Evolutionary conservation across 2,329 filamentous ascomycete species (phyloP), one percentile per base, ranked within the genome.

Genomic region (Venturia oleaginea): DNA sequence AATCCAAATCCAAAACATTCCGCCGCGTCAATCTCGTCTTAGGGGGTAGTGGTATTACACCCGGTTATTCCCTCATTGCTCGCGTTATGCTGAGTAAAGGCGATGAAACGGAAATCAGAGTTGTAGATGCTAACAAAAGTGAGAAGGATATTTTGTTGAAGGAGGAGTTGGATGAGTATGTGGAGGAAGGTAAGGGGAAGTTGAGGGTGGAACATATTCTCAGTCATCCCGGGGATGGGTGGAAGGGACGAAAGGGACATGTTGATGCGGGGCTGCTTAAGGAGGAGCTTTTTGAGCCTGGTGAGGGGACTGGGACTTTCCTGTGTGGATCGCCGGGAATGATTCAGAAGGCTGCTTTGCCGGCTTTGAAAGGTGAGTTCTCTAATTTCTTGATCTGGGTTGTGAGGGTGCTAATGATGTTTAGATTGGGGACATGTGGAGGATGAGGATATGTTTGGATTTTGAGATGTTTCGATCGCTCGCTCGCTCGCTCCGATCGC

Each of bases 301-400:
- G 66, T 0, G 71, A 79, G 43, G 72, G 72, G 3, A 77, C 70
- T 30, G 77, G 77, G 1, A 76, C 76, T 4, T 78, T 84, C 38
- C 68, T 83, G 43, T 84, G 80, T 68, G 80, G 81, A 0, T 80
- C 79, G 43, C 79, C 79, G 5, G 72, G 73, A 1, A 78, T 83
- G 78, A 82, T 83, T 61, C 76, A 80, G 68, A 81, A 80, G 68
- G 78, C 77, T n/a, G 80, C 76, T 1, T 67, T 83, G 69, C 80
- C 80, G 19, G 80, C 75, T 2, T 67, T 83, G 70, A 77, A 70
- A 69, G 69, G 71, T 72, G 66, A 38, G 54, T 65, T 63, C 65
- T 66, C 15, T 38, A 7, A 2, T 10, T 22, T 46, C 24, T n/a
- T 22, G 15, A 1, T 24, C 0, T 46, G 3, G 19, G n/a, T 22